Evolutionary conservation across 257 asterid species (phyloP), one percentile per base, ranked within the genome.

Genomic region (Fraxinus anomala): DNA sequence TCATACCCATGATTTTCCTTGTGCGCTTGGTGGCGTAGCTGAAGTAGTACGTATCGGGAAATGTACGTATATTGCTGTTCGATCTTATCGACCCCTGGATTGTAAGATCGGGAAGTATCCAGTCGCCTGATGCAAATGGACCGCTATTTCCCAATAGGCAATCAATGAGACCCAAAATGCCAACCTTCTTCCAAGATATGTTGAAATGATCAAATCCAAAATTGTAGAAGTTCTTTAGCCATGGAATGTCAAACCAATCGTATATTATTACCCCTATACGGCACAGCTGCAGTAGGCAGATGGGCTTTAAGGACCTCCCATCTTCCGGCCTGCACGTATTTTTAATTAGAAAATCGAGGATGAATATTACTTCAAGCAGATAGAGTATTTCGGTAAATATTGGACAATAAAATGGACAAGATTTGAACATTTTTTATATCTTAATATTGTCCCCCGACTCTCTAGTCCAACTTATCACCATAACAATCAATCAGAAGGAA

Each of bases 61-160:
- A 89, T 11, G 96, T 96, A 1, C 70, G 87, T 59, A 96, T 77
- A 72, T 79, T 85, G 82, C 88, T 84, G 85, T 96, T 96, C 76
- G 93, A 63, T 76, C 84, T 82, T 77, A 92, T 69, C 10, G 98
- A 88, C 0, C 99, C 99, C 80, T 96, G 98, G 79, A 96, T 83
- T 1, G 97, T 89, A 61, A 96, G 96, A 80, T 96, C 99, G 0
- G 97, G 99, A 73, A 96, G 97, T 77, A 96, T 93, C 99, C 99
- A 96, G 44, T 96, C 99, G 31, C 91, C 97, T 0, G 95, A 81
- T 61, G 98, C 92, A 84, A 96, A 96, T 0, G 99, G 99, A 76
- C 99, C 99, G 1, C 85, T 73, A 80, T 85, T 92, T n/a, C 98
- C 97, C 78, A 85, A 72, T 30, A 96, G 97, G 81, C 98, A 96